Base-by-base conservation (phyloP, 2,329 filamentous ascomycete genomes). In the Fusarium nodosum region DNA sequence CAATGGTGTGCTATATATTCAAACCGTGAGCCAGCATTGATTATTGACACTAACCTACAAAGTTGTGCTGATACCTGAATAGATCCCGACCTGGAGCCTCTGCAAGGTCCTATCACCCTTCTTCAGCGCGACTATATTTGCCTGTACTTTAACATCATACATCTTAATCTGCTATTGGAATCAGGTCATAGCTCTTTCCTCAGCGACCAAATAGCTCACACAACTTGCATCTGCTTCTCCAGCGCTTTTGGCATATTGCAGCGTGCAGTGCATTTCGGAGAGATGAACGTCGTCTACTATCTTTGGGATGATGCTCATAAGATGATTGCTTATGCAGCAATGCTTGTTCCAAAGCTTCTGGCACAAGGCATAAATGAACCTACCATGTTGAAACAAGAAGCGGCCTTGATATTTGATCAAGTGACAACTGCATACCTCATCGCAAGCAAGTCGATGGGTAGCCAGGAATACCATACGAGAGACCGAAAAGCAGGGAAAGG, bases 281-380 rank as follows among this genome's bases (percentile, higher is more conserved):
- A 51, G 10, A 8, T 44, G 1, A 45, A 42, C 2, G 18, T 15
- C 7, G 26, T 60, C 5, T 60, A 44, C 24, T 60, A 60, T 15
- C 44, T 60, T 8, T 60, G 58, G 58, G 36, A 60, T 8, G 30
- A 22, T 10, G 36, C 36, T 1, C 55, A 60, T 13, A 16, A 5
- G 0, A 60, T 60, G 55, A 31, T 60, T 8, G 44, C 58, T 2
- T 60, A 38, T 12, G 44, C 58, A 4, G 26, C 36, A 12, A 60
- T 60, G 54, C 39, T 60, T 11, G 3, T 60, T 2, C 44, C 30
- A 5, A 60, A 59, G 13, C 20, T 59, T 4, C 4, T 60, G 1
- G 9, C 15, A 7, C 44, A 44, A 1, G 36, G 13, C 5, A 36
- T 30, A 3, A 20, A 51, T 6, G 36, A 18, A 8, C 15, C 20